Evolutionary conservation across 805 yeast species (phyloP).

Genomic region (Teunomyces funiuensis): DNA sequence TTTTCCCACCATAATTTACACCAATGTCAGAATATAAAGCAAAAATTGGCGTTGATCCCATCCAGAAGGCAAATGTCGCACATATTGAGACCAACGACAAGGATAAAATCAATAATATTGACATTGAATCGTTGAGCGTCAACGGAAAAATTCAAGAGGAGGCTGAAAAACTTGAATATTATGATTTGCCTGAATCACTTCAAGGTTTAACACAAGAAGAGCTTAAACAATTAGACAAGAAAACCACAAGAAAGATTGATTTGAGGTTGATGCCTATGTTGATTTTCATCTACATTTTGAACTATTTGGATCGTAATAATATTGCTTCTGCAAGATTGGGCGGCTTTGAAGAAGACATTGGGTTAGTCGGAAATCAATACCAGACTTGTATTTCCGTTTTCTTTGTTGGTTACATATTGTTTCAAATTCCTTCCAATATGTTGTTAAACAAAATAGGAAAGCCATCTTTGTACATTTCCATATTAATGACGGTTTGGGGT

Average conservation of each 20-base stretch:
- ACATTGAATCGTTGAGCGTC: neutral
- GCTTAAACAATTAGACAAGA: slow-evolving; percentile 40
- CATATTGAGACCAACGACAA: slow-evolving; percentile 3
- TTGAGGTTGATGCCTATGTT: slow-evolving; percentile 50
- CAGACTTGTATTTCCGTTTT: slow-evolving; percentile 54
- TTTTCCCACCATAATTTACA: neutral
- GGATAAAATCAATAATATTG: neutral
- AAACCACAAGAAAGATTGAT: slow-evolving; percentile 49
- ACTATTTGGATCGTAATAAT: slow-evolving; percentile 52
- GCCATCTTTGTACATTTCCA: slow-evolving; percentile 52
- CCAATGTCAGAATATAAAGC: neutral
- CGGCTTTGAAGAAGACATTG: slow-evolving; percentile 46
- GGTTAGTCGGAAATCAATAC: slow-evolving; percentile 42
- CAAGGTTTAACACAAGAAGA: slow-evolving; percentile 39
- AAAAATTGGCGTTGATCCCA: slow-evolving; percentile 2
- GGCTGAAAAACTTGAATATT: slow-evolving; percentile 9
- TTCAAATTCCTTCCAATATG: slow-evolving; percentile 52
- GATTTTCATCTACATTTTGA: slow-evolving; percentile 50
- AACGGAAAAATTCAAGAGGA: slow-evolving; percentile 5
- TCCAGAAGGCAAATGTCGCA: slow-evolving; percentile 1
- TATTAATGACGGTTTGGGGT: slow-evolving; percentile 54
- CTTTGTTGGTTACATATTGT: slow-evolving; percentile 48
- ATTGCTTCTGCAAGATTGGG: slow-evolving; percentile 56
- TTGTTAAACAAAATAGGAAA: slow-evolving; percentile 45
- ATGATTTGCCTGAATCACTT: slow-evolving; percentile 31